Percentiles rank a stretch among this genome's conserved stretches.
Conservation (phyloP, 768 basidiomycete genomes). For the Thelephora ganbajun region DNA sequence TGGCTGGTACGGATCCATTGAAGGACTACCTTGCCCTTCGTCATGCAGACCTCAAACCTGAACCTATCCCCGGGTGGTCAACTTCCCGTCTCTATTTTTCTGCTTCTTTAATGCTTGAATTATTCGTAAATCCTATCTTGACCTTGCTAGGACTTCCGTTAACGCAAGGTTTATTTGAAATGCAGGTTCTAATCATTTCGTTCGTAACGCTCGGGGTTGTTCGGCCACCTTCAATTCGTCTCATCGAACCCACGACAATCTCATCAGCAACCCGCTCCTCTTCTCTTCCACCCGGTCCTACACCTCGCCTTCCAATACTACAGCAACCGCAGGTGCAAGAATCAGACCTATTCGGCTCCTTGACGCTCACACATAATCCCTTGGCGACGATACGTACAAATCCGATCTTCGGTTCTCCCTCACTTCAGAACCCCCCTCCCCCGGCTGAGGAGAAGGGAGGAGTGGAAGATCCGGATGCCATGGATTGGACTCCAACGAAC, state of each 20-base stretch:
- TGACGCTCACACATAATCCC: constrained; percentile 54
- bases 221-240: constrained; percentile 56
- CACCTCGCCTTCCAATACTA: constrained; percentile 28
- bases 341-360: constrained; percentile 44
- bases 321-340: constrained; percentile 21
- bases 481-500: constrained; percentile 61
- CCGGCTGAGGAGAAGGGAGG: constrained; percentile 14
- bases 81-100: constrained; percentile 32
- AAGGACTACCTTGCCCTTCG: constrained; percentile 23
- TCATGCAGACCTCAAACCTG: no score
- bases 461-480: constrained; percentile 29
- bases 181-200: constrained; percentile 38
- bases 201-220: constrained; percentile 45
- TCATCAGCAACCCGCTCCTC: constrained; percentile 16
- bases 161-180: neutral
- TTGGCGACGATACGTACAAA: constrained; percentile 21
- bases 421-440: constrained; percentile 27
- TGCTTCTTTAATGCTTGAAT: constrained; percentile 33
- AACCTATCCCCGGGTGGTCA: constrained; percentile 17
- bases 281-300: constrained; percentile 8
- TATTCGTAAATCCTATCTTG: constrained; percentile 30
- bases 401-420: constrained; percentile 63
- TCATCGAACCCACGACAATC: constrained; percentile 39
- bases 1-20: constrained; percentile 27
- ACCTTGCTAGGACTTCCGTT: neutral